phyloP scores from a whole-genome alignment of 371 early-diverging fungal genomes.

The Chytridium lagenaria region DNA sequence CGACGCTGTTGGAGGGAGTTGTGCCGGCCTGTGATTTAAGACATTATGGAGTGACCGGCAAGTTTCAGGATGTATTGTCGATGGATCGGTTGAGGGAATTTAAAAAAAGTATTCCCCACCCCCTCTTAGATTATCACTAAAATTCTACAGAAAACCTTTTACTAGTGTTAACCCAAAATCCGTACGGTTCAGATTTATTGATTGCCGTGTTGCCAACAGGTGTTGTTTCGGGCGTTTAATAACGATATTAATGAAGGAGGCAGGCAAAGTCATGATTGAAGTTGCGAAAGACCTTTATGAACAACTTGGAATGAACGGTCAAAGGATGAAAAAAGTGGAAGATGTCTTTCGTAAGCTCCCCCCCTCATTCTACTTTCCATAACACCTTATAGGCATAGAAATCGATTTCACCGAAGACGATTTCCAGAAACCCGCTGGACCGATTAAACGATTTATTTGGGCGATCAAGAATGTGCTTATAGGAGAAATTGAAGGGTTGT shows the following conservation, averaged over 20 bases:
- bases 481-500: not conserved
- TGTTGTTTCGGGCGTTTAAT: no score
- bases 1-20: no score
- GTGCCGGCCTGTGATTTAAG: no score
- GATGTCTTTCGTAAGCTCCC: not conserved
- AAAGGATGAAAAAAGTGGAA: not conserved
- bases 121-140: no score
- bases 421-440: not conserved
- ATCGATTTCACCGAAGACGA: not conserved
- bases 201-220: not conserved
- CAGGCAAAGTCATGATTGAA: not conserved
- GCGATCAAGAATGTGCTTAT: not conserved
- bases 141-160: not conserved
- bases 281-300: slow-evolving; percentile 6
- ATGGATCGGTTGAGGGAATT: not conserved
- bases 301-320: not conserved
- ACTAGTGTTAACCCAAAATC: not conserved
- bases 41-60: not conserved
- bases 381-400: not conserved
- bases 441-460: not conserved
- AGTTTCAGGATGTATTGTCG: not conserved
- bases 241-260: no score
- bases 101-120: not conserved
- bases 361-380: not conserved
- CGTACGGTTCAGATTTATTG: not conserved